phyloP scores from a whole-genome alignment of 768 basidiomycete species.

The Macrolepiota albuminosa region DNA sequence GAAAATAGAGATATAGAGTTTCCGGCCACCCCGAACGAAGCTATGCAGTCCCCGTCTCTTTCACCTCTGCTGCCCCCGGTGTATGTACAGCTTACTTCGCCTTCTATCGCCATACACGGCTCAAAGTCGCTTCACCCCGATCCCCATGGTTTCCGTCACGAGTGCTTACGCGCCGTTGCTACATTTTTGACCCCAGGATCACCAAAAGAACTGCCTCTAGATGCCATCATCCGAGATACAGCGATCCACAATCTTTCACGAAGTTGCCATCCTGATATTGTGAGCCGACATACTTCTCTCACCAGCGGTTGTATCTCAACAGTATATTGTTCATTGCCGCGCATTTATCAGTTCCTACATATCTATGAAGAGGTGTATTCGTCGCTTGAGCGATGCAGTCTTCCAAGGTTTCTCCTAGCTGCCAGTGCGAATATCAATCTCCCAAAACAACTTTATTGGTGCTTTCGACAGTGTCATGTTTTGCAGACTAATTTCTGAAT shows the following conservation, averaged over 20 bases:
- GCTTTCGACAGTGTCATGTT: neutral
- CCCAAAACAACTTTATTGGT: constrained; percentile 32
- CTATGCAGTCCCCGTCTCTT: constrained; percentile 5
- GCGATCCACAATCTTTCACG: constrained; percentile 22
- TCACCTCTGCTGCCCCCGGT: constrained; percentile 8
- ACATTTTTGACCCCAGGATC: constrained; percentile 28
- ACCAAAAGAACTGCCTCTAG: constrained; percentile 24
- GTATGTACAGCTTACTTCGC: constrained; percentile 15
- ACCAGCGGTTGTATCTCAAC: neutral
- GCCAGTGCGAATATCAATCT: constrained; percentile 31
- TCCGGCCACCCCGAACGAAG: constrained; percentile 3
- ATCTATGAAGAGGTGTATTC: constrained; percentile 29
- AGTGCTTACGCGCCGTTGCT: constrained; percentile 24
- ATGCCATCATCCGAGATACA: constrained; percentile 21
- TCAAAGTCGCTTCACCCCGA: constrained; percentile 3
- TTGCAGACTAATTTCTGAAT: neutral
- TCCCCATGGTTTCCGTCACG: constrained; percentile 16
- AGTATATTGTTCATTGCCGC: neutral
- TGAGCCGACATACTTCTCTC: constrained; percentile 12
- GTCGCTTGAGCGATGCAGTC: constrained; percentile 22
- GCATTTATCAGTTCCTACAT: constrained; percentile 24
- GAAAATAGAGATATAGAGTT: neutral
- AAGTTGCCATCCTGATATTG: constrained; percentile 32
- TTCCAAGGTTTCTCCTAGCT: constrained; percentile 27
- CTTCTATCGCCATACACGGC: constrained; percentile 1